Conservation (phyloP, 257 asterid species). For the Linderniella brevidens region DNA sequence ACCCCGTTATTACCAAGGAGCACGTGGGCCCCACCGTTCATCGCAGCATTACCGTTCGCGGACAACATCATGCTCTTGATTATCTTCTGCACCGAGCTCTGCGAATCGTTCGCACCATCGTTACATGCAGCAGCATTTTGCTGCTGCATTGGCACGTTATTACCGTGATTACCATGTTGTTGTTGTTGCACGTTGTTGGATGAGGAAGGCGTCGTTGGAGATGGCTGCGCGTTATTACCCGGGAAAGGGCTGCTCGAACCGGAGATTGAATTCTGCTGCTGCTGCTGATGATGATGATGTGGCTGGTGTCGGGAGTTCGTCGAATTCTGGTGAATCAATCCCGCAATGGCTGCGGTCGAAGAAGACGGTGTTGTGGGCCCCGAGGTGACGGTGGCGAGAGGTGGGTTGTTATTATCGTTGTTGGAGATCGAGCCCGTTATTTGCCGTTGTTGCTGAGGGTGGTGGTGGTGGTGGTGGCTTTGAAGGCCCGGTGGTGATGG, state of each 20-base stretch:
- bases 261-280: slow-evolving; percentile 11
- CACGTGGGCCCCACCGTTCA: no score
- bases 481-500: slow-evolving; percentile 39
- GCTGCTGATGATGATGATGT: slow-evolving; percentile 26
- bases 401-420: slow-evolving; percentile 11
- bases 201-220: slow-evolving; percentile 55
- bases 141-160: slow-evolving; percentile 26
- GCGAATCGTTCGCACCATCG: slow-evolving; percentile 61
- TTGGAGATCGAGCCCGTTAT: slow-evolving; percentile 33
- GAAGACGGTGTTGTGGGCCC: slow-evolving; percentile 33
- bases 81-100: slow-evolving; percentile 92
- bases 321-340: slow-evolving; percentile 73
- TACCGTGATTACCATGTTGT: slow-evolving; percentile 22
- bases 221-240: slow-evolving; percentile 18
- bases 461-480: slow-evolving; percentile 35
- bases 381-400: no score
- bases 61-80: slow-evolving; percentile 85
- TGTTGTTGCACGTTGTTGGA: slow-evolving; percentile 51
- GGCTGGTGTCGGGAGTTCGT: slow-evolving; percentile 69
- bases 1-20: no score
- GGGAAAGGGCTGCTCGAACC: slow-evolving; percentile 35
- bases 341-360: slow-evolving; percentile 22
- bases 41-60: slow-evolving; percentile 20
- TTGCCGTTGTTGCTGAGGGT: slow-evolving; percentile 41
- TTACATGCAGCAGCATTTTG: no score